Evolutionary conservation across 1,284 basidiomycete species (phyloP).

Genomic region (Polyporus tsugae): DNA sequence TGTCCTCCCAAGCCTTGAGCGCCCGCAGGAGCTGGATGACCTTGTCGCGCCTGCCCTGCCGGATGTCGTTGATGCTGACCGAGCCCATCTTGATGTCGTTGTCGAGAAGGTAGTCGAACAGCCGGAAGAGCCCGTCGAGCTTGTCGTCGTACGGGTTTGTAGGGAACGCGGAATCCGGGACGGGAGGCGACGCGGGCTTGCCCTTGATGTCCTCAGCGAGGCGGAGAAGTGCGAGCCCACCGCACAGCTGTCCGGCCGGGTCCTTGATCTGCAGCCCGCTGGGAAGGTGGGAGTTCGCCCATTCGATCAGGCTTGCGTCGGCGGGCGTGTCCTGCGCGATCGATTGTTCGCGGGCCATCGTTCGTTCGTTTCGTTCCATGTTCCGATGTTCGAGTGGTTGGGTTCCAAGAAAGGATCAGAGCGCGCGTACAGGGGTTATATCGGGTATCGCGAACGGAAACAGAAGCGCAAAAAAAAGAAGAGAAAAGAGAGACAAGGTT

Average conservation of each 20-base stretch:
- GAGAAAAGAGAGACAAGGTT: conserved; percentile 26
- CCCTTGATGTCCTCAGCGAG: conserved; percentile 82
- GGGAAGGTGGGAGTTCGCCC: conserved; percentile 88
- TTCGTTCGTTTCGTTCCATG: conserved; percentile 5
- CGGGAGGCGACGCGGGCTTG: conserved; percentile 67
- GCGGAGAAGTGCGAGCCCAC: conserved; percentile 78
- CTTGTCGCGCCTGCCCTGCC: conserved; percentile 81
- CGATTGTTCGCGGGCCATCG: neutral
- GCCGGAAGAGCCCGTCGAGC: conserved; percentile 87
- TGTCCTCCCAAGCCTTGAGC: conserved; percentile 82
- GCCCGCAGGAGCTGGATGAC: conserved; percentile 81
- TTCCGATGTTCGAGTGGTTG: conserved; percentile 10
- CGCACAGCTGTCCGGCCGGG: conserved; percentile 56
- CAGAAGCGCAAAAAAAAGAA: conserved; percentile 17
- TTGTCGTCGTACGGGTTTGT: conserved; percentile 71
- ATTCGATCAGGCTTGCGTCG: conserved; percentile 73
- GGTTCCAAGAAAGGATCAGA: conserved; percentile 21
- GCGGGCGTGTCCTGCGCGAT: conserved; percentile 40
- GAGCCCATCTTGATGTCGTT: conserved; percentile 89
- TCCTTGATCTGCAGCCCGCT: conserved; percentile 69
- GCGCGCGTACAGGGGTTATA: conserved; percentile 22
- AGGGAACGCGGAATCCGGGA: conserved; percentile 85
- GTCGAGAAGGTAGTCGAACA: conserved; percentile 90
- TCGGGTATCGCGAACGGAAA: conserved; percentile 13
- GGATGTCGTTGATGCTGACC: conserved; percentile 91